Conservation (phyloP, 2,329 filamentous ascomycete species). For the Aspergillus fructus region DNA sequence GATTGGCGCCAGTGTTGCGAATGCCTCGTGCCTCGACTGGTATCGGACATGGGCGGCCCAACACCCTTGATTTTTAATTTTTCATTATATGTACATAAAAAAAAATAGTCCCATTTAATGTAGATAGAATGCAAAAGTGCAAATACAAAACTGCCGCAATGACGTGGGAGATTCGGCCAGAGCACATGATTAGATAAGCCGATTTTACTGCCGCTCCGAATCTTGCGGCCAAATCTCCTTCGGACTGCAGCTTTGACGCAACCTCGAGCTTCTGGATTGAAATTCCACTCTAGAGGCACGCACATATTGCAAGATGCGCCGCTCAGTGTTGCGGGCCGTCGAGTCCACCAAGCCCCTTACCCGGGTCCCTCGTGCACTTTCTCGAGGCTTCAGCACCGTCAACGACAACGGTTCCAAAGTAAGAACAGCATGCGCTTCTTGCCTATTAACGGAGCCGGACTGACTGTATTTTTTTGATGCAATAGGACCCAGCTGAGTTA, state of each 20-base stretch:
- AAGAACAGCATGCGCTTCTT: slow-evolving; percentile 9
- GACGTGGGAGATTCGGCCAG: slow-evolving; percentile 6
- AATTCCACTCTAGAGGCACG: neutral
- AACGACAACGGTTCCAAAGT: slow-evolving; percentile 36
- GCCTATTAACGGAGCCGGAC: neutral
- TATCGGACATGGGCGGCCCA: slow-evolving; percentile 73
- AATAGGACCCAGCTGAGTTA: slow-evolving; percentile 72
- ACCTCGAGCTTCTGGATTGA: slow-evolving; percentile 9
- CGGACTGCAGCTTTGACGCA: slow-evolving; percentile 13
- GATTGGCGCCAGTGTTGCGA: slow-evolving; percentile 90
- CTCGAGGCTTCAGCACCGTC: slow-evolving; percentile 38
- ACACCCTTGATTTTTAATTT: slow-evolving; percentile 35
- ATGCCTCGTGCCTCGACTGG: slow-evolving; percentile 84
- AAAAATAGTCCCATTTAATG: neutral
- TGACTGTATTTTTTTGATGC: neutral
- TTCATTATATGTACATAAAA: neutral
- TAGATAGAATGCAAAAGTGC: neutral
- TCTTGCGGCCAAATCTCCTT: slow-evolving; percentile 18
- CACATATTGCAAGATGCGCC: slow-evolving; percentile 34
- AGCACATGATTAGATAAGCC: slow-evolving; percentile 32
- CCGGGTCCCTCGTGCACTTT: slow-evolving; percentile 33
- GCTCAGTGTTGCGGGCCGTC: slow-evolving; percentile 40
- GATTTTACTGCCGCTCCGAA: slow-evolving; percentile 12
- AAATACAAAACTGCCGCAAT: neutral
- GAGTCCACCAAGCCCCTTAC: slow-evolving; percentile 38